These are phyloP conservation scores for Pleurotus platypus DNA, from an alignment of 768 basidiomycete genomes.

Conservation along the genomic window DNA sequence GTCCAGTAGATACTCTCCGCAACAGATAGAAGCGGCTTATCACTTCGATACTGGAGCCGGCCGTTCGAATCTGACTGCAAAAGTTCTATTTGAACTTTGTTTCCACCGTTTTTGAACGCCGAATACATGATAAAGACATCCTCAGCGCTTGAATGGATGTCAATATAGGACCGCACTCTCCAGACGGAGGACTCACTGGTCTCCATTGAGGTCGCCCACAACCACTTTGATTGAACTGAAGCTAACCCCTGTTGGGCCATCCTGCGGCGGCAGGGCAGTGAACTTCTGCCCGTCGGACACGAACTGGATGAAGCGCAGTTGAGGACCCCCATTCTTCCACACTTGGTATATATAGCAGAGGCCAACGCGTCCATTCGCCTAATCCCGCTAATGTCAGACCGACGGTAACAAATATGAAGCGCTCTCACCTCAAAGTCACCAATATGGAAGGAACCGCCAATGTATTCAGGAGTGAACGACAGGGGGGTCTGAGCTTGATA, in stretches of 20 bases:
- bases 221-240: not conserved
- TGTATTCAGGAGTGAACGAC: not conserved
- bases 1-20: slow-evolving; percentile 4
- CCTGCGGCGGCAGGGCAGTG: not conserved
- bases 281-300: slow-evolving; percentile 1
- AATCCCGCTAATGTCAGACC: not conserved
- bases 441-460: slow-evolving; percentile 4
- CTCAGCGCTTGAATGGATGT: not conserved
- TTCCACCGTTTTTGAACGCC: not conserved
- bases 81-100: slow-evolving; percentile 3
- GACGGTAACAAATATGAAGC: not conserved
- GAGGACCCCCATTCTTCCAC: not conserved
- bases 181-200: not conserved
- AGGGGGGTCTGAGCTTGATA: not conserved
- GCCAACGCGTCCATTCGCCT: not conserved
- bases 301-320: not conserved
- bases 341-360: slow-evolving; percentile 3
- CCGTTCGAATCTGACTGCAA: not conserved
- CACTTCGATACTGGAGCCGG: not conserved
- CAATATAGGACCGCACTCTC: too few relatives aligned
- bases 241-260: not conserved
- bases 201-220: slow-evolving; percentile 1
- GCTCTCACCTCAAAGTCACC: slow-evolving; percentile 1
- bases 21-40: slow-evolving; percentile 1
- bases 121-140: slow-evolving; percentile 3